Base-by-base conservation (phyloP, 129 eudicot genomes). In the Flaveria ramosissima region DNA sequence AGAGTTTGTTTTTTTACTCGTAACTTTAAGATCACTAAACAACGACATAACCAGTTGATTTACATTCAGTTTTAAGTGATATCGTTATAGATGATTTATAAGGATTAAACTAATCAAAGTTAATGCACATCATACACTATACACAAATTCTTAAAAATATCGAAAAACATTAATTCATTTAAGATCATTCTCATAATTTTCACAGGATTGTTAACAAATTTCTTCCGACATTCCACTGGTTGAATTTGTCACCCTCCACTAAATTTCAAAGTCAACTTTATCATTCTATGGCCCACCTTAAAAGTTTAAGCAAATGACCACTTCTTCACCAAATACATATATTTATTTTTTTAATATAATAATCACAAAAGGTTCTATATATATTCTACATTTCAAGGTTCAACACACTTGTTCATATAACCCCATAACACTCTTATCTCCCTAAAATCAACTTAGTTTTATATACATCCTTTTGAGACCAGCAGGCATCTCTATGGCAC, bases 401-500 rank as follows among this genome's bases (percentile, higher is more conserved):
- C 27, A 78, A 6, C 5, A 14, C 57, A 12, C 12, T 36, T 27
- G 5, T 50, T 64, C 36, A 47, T 10, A 15, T 48, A 21, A 71
- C 48, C 78, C 7, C 11, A 36, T n/a, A 24, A 62, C 16, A 7
- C 67, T 36, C 41, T 4, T 36, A 36, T 36, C 39, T 42, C 48
- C 69, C 46, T 7, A 64, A 61, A 70, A 27, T 32, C 8, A 67
- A 50, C 26, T 72, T 41, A 62, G 7, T 64, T 13, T 65, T n/a
- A 23, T 67, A 36, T 16, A 65, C 39, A 16, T 32, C 65, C 60
- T 12, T 15, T 64, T 1, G 39, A 17, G 43, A 17, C 19, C 24
- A 2, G 42, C 41, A 62, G 6, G 13, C 12, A 71, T 47, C 10
- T 8, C 3, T 11, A 81, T 81, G 85, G 84, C 71, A 7, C 23